Evolutionary conservation across 495 filamentous ascomycete species (phyloP), one percentile per base, ranked within the genome.

Genomic region (Cryomyces antarcticus): DNA sequence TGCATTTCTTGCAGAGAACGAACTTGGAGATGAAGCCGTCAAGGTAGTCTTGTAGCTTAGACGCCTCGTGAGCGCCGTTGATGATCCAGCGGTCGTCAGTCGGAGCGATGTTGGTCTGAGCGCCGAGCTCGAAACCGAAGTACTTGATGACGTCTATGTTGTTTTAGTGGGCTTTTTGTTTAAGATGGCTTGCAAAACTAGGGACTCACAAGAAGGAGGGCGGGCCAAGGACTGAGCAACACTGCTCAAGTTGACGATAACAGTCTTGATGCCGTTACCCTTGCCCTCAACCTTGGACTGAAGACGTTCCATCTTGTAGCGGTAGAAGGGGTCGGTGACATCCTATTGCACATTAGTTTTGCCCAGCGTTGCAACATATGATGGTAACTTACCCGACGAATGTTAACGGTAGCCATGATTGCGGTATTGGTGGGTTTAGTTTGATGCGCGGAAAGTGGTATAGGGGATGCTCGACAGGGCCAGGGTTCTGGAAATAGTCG

Each of bases 201-300:
- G 17, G 17, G 17, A 24, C 17, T 24, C 17, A 71, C 68, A 93
- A 50, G 81, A 69, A 45, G 88, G 82, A 48, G 87, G 86, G 57
- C 89, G 89, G 54, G 81, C 84, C 50, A 97, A 73, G 39, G 87
- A 93, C 53, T 80, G 68, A 52, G 89, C 84, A 53, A 97, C 86
- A 62, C 86, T 92, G 74, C 80, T 83, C 54, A 97, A 62, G 64
- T 97, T 97, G 75, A 89, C 85, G 54, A 97, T 78, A 57, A 93
- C 84, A 52, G 83, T 89, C 69, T 92, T 89, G 78, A 92, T 92
- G 49, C 83, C 83, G 63, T 97, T 97, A 46, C 89, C 89, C 67
- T 97, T 97, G 63, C 89, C 89, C 66, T 97, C 89, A 56, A 97
- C 89, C 74, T 97, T 97, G 63, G 89, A 93, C 71, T 87, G 82